Conservation (phyloP, 176 grass and related monocot species). For the Oryza coarctata region DNA sequence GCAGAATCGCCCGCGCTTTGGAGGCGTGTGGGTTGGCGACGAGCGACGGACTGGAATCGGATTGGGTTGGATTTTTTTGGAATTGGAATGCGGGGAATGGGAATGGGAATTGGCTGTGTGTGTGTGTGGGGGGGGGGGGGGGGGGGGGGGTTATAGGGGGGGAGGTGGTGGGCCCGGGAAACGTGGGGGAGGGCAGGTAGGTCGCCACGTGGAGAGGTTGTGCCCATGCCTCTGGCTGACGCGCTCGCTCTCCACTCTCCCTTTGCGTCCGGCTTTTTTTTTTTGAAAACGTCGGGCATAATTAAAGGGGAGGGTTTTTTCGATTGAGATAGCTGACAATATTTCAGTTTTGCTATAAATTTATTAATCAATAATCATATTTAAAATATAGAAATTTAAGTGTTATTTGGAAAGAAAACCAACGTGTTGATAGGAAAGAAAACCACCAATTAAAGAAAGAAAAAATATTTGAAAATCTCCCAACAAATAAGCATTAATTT, state of each 20-base stretch:
- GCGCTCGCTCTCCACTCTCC: background rate
- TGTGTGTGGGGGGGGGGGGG: background rate
- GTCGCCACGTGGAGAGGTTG: constrained; percentile 40
- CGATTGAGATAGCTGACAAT: too few species aligned
- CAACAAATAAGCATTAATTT: too few species aligned
- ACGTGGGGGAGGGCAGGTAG: constrained; percentile 32
- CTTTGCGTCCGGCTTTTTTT: constrained; percentile 41
- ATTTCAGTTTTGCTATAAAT: too few species aligned
- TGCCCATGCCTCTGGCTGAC: background rate
- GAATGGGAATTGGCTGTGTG: background rate
- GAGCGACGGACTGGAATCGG: background rate
- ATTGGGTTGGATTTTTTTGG: background rate
- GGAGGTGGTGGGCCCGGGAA: constrained; percentile 16
- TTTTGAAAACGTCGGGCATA: too few species aligned
- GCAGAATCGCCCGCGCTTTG: constrained; percentile 29
- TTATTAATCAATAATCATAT: too few species aligned
- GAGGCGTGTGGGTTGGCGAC: background rate
- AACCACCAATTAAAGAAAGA: too few species aligned
- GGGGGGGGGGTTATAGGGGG: constrained; percentile 23
- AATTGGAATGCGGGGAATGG: background rate
- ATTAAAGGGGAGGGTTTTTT: background rate
- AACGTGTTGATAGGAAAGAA: too few species aligned
- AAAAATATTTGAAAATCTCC: too few species aligned
- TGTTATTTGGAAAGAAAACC: too few species aligned
- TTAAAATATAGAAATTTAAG: too few species aligned